Evolutionary conservation across 768 basidiomycete genomes (phyloP), one percentile per base, ranked within the genome.

Genomic region (Rhodocollybia butyracea): DNA sequence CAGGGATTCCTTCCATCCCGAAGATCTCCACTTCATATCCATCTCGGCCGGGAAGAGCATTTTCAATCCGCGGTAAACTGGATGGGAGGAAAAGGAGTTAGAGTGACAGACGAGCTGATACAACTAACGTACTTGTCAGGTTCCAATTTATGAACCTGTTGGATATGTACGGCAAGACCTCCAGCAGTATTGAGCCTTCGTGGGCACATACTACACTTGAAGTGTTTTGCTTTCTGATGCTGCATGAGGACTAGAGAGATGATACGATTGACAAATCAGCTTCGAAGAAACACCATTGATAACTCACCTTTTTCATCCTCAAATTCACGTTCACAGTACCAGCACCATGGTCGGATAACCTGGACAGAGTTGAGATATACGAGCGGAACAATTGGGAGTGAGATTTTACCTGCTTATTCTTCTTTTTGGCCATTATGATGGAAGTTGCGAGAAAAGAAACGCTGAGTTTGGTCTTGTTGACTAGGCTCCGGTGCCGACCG

Each of bases 301-400:
- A 46, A 72, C 77, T 19, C 46, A 92, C 95, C 95, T 75, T 98
- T 98, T 72, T 98, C 95, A 82, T 99, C 97, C 73, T 98, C 95
- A 64, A 99, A 99, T 72, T 97, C 96, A 68, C 96, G 85, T 73
- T 98, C 95, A 76, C 94, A 98, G 70, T 98, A 98, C 95, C 95
- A 98, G 75, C 95, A 98, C 94, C 95, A 97, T 15, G 92, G 91
- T 5, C 89, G 85, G 60, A 94, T 82, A 60, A 92, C 72, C 91
- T 94, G 57, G 8, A 30, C 19, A 31, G 39, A 12, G 6, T 64
- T 46, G 61, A 48, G 59, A 39, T 15, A 41, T 22, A 34, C 1
- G 21, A 6, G 22, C 22, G 15, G 24, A n/a, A 21, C 46, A 5
- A 2, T 40, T 5, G 22, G n/a, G 46, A 42, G 10, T 24, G 30